Percentiles rank a stretch among this genome's conserved stretches.
Evolutionary conservation across 2,329 filamentous ascomycete genomes (phyloP).

Genomic region (Colletotrichum agaves): DNA sequence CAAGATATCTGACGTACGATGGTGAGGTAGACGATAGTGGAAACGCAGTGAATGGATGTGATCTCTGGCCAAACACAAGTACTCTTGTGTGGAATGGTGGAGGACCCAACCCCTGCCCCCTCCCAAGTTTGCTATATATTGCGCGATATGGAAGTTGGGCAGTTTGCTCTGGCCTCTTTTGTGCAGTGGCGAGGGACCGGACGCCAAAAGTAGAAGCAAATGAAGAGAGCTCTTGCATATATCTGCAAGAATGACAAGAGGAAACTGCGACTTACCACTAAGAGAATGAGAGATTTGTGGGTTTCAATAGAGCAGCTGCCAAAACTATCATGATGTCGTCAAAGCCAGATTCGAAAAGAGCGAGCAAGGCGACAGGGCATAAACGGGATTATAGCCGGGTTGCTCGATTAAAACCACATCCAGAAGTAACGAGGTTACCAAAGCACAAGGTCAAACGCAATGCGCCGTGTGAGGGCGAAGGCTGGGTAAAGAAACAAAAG

Average conservation of each 20-base stretch:
- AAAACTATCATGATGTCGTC: slow-evolving; percentile 56
- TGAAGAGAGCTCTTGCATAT: too few species aligned
- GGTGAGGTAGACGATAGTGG: slow-evolving; percentile 12
- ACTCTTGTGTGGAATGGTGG: neutral
- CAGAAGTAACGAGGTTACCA: slow-evolving; percentile 19
- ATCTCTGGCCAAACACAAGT: too few species aligned
- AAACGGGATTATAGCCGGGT: slow-evolving; percentile 22
- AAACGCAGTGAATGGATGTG: neutral
- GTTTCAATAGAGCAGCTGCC: slow-evolving; percentile 45
- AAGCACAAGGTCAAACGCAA: slow-evolving; percentile 31
- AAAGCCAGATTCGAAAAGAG: slow-evolving; percentile 35
- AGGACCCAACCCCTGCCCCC: neutral
- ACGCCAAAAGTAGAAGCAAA: neutral
- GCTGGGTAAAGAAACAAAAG: slow-evolving; percentile 27
- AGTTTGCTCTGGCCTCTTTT: neutral
- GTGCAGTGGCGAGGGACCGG: neutral
- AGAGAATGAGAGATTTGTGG: slow-evolving; percentile 48
- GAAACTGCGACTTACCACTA: slow-evolving; percentile 51
- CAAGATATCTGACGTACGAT: slow-evolving; percentile 1
- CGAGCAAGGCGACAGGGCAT: slow-evolving; percentile 35
- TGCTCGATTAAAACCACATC: slow-evolving; percentile 27
- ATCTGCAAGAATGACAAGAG: neutral
- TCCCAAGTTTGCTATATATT: neutral
- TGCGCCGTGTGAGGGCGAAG: slow-evolving; percentile 28
- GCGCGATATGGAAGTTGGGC: neutral